A percentile compares a stretch with the other conserved stretches of the same genome.
Evolutionary conservation across 2,329 filamentous ascomycete species (phyloP).

Genomic region (Penicillium janthinellum): DNA sequence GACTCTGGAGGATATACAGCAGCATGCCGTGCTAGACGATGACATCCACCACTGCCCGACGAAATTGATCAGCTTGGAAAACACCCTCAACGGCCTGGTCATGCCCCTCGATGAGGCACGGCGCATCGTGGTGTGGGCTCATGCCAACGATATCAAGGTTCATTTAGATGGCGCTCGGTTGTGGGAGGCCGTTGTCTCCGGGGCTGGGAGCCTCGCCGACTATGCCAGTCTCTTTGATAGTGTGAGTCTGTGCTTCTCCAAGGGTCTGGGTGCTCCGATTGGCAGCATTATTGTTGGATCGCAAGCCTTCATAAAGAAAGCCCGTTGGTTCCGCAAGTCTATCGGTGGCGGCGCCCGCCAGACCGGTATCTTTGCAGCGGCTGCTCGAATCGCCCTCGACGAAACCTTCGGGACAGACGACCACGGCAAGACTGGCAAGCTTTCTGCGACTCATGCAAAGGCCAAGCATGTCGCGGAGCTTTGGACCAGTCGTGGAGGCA

Average conservation of each 20-base stretch:
- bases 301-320: conserved; percentile 62
- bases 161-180: conserved; percentile 79
- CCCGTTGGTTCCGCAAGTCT: conserved; percentile 76
- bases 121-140: conserved; percentile 71
- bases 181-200: conserved; percentile 77
- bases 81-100: conserved; percentile 78
- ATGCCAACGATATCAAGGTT: conserved; percentile 64
- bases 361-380: conserved; percentile 72
- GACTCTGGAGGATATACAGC: conserved; percentile 73
- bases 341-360: conserved; percentile 80
- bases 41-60: conserved; percentile 81
- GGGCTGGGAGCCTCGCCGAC: conserved; percentile 66
- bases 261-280: conserved; percentile 79
- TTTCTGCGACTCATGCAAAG: conserved; percentile 62
- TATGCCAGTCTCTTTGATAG: conserved; percentile 72
- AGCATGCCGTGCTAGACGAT: conserved; percentile 61
- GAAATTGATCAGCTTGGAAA: conserved; percentile 78
- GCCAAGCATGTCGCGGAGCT: conserved; percentile 64
- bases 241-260: conserved; percentile 76
- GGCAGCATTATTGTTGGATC: conserved; percentile 71
- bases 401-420: conserved; percentile 70
- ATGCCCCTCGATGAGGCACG: conserved; percentile 73
- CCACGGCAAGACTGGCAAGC: conserved; percentile 61
- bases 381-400: conserved; percentile 75
- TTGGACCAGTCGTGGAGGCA: conserved; percentile 72